Percentiles rank a stretch among this genome's conserved stretches.
These are phyloP conservation scores for Jacaranda copaia DNA, from an alignment of 257 asterid genomes.

Conservation along the genomic window DNA sequence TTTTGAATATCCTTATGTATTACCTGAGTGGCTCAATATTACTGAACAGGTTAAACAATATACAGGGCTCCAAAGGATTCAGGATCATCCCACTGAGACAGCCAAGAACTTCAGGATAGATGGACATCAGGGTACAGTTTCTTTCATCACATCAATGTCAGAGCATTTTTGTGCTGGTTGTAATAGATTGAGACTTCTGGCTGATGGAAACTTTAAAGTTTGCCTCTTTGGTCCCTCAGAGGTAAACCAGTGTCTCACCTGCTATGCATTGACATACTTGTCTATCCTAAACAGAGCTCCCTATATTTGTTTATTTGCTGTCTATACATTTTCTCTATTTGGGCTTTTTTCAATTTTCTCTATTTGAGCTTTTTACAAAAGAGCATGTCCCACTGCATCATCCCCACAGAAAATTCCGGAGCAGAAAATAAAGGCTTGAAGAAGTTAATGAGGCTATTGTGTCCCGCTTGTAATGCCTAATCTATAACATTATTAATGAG, in stretches of 20 bases:
- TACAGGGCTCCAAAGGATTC: constrained; percentile 76
- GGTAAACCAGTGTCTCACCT: constrained; percentile 50
- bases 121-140: constrained; percentile 87
- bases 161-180: constrained; percentile 96
- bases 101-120: constrained; percentile 91
- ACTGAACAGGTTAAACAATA: constrained; percentile 75
- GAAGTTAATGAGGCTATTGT: neutral
- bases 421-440: neutral
- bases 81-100: constrained; percentile 89
- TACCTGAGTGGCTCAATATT: constrained; percentile 45
- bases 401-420: neutral
- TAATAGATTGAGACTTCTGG: constrained; percentile 89
- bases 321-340: too few relatives aligned
- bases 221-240: constrained; percentile 99
- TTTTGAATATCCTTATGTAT: constrained; percentile 27
- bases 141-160: constrained; percentile 97
- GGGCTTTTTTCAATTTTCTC: too few relatives aligned
- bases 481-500: too few relatives aligned
- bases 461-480: neutral
- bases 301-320: too few relatives aligned
- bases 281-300: neutral
- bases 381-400: too few relatives aligned
- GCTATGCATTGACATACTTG: constrained; percentile 2
- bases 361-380: too few relatives aligned
- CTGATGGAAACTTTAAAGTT: constrained; percentile 97